These are phyloP conservation scores for Primulina huaijiensis DNA, from an alignment of 257 asterid species.

Conservation along the genomic window DNA sequence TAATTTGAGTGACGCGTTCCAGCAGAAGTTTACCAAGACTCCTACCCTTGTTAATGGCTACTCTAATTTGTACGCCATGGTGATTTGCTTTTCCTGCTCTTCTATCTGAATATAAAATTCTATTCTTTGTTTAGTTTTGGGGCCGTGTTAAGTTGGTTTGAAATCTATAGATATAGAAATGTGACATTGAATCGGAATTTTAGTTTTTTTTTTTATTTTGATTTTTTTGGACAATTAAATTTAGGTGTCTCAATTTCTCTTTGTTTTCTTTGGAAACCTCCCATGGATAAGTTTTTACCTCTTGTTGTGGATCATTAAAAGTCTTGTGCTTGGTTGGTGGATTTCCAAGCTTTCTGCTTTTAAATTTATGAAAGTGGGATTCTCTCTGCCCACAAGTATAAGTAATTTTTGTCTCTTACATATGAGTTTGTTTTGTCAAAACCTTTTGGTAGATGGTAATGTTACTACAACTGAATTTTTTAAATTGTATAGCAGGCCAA, in stretches of 20 bases:
- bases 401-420: no score
- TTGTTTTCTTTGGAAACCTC: no score
- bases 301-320: neutral
- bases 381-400: neutral
- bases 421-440: no score
- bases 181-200: neutral
- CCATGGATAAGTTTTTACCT: no score
- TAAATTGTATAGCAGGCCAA: no score
- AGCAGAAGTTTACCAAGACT: conserved; percentile 79
- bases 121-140: neutral
- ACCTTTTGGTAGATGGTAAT: no score
- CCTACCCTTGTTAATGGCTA: conserved; percentile 95
- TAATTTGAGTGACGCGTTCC: conserved; percentile 94
- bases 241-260: neutral
- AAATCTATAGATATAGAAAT: neutral
- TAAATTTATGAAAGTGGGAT: conserved; percentile 1
- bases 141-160: conserved; percentile 10
- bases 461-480: no score
- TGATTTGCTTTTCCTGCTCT: conserved; percentile 20
- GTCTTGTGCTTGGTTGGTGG: neutral
- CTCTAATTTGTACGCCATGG: conserved; percentile 95
- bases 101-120: neutral
- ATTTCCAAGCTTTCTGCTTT: neutral
- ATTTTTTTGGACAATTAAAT: neutral
- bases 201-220: neutral